A percentile compares a stretch with the other conserved stretches of the same genome.
Conservation (phyloP, 2,329 filamentous ascomycete genomes). For the Ophiosphaerella korrae region DNA sequence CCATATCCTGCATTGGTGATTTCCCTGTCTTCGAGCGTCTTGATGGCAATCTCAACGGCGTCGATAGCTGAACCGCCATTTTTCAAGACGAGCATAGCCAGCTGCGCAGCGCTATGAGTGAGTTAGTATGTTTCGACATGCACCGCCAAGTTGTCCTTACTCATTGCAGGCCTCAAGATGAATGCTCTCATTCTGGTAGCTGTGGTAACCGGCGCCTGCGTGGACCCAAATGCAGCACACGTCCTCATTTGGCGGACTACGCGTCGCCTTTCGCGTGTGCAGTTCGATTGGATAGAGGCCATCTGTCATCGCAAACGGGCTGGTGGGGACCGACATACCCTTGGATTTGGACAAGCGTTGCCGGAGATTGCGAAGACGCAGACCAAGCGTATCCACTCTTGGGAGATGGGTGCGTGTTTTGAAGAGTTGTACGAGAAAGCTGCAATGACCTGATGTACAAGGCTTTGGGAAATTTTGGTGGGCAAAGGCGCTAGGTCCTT, state of each 20-base stretch:
- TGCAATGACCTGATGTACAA: too few species aligned
- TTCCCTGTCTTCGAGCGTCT: constrained; percentile 86
- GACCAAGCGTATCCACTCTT: constrained; percentile 21
- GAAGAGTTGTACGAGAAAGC: too few species aligned
- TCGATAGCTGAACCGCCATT: constrained; percentile 81
- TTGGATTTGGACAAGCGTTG: constrained; percentile 29
- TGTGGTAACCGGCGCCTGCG: constrained; percentile 94
- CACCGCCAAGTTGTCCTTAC: constrained; percentile 60
- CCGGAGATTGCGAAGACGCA: constrained; percentile 30
- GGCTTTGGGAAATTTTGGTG: background rate
- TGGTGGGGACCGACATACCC: constrained; percentile 32
- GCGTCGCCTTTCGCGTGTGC: constrained; percentile 46
- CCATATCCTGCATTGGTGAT: constrained; percentile 97
- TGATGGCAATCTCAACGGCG: constrained; percentile 87
- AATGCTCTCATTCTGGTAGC: constrained; percentile 78
- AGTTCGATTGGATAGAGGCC: constrained; percentile 26
- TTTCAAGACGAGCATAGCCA: constrained; percentile 80
- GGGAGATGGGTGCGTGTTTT: background rate
- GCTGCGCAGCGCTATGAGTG: constrained; percentile 71
- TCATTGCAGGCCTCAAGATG: constrained; percentile 87
- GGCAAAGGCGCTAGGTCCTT: background rate
- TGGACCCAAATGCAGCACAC: constrained; percentile 89
- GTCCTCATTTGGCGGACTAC: constrained; percentile 50
- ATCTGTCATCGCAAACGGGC: constrained; percentile 26
- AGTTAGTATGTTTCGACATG: too few species aligned